Percentiles rank a stretch among this genome's conserved stretches.
phyloP scores from a whole-genome alignment of 1,284 basidiomycete species.

The Tilletia horrida region DNA sequence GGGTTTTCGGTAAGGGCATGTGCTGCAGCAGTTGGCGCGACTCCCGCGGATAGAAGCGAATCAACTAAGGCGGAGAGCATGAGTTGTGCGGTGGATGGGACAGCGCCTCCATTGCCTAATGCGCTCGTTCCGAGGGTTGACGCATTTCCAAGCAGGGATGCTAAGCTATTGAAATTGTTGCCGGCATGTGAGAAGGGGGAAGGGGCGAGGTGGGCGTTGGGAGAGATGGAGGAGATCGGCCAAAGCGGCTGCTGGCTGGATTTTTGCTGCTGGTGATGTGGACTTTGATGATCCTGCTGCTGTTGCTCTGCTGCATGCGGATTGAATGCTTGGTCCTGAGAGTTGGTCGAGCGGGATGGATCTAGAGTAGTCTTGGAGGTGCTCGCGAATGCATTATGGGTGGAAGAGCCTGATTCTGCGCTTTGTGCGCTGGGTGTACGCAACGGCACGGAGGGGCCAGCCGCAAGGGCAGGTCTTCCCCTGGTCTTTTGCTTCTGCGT shows the following conservation, averaged over 20 bases:
- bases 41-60: constrained; percentile 2
- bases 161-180: not conserved
- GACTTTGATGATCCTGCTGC: constrained; percentile 27
- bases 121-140: not conserved
- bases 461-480: not conserved
- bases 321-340: no score
- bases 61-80: constrained; percentile 7
- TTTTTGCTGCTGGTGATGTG: constrained; percentile 21
- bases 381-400: constrained; percentile 30
- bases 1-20: not conserved
- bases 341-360: constrained; percentile 22
- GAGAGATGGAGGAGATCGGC: constrained; percentile 8
- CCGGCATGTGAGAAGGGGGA: not conserved
- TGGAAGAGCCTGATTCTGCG: not conserved
- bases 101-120: not conserved
- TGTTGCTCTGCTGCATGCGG: no score
- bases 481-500: not conserved
- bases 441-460: constrained; percentile 10
- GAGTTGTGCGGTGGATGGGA: not conserved
- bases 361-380: constrained; percentile 33
- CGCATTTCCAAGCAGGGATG: not conserved
- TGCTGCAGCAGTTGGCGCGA: not conserved
- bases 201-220: constrained; percentile 1
- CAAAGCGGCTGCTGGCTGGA: constrained; percentile 18
- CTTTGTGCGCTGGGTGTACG: not conserved